phyloP scores from a whole-genome alignment of 805 yeast genomes.

The Teunomyces atbi region DNA sequence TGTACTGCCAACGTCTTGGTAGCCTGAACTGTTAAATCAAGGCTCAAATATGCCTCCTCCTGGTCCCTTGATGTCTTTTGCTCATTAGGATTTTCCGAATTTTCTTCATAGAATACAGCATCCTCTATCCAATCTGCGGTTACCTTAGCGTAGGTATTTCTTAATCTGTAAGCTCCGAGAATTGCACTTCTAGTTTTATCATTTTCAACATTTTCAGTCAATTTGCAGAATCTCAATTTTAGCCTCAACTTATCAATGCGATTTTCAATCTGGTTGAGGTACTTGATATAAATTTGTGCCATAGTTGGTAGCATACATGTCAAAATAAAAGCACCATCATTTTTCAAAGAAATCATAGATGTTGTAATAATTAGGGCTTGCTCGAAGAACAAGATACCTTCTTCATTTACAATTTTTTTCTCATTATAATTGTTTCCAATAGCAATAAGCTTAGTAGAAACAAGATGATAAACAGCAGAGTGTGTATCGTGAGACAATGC shows the following conservation, averaged over 20 bases:
- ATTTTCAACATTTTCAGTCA: constrained; percentile 33
- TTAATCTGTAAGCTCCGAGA: constrained; percentile 44
- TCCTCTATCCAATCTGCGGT: constrained; percentile 55
- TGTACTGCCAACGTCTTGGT: constrained; percentile 56
- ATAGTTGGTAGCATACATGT: constrained; percentile 31
- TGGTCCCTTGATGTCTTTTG: constrained; percentile 18
- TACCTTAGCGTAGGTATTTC: constrained; percentile 48
- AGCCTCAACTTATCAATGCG: constrained; percentile 32
- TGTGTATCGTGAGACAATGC: constrained; percentile 65
- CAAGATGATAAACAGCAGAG: constrained; percentile 50
- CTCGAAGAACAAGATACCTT: constrained; percentile 42
- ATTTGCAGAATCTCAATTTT: constrained; percentile 43
- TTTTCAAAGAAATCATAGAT: constrained; percentile 30
- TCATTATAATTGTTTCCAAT: constrained; percentile 35
- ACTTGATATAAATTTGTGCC: constrained; percentile 25
- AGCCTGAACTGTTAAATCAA: constrained; percentile 65
- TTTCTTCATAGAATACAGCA: constrained; percentile 43
- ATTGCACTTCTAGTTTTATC: constrained; percentile 33
- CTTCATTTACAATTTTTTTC: constrained; percentile 22
- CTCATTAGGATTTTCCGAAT: constrained; percentile 1
- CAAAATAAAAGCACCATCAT: constrained; percentile 36
- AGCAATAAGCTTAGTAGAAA: constrained; percentile 45
- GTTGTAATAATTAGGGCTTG: constrained; percentile 49
- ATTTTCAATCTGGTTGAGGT: constrained; percentile 27
- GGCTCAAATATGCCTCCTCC: constrained; percentile 47